phyloP scores from a whole-genome alignment of 129 eudicot species.

The Calendula officinalis region DNA sequence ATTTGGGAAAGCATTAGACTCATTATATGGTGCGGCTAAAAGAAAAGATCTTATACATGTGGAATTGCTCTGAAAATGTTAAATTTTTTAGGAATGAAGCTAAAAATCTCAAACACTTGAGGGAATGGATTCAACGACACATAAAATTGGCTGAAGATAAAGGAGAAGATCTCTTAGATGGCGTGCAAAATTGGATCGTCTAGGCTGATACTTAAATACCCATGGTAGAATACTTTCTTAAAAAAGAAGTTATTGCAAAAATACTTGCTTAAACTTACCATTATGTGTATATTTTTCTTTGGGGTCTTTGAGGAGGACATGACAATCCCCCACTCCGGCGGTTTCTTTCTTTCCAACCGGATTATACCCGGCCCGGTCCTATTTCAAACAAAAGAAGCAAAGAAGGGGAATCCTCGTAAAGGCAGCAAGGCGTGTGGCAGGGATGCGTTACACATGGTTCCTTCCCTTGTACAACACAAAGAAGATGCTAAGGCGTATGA shows the following conservation, averaged over 20 bases:
- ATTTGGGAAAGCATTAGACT: not conserved
- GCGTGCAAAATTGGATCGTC: not conserved
- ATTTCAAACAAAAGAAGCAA: too few species aligned
- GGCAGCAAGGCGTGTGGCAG: too few species aligned
- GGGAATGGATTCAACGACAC: not conserved
- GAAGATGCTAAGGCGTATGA: not conserved
- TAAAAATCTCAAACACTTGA: not conserved
- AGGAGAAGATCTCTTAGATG: not conserved
- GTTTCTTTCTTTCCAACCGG: too few species aligned
- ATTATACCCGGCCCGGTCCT: too few species aligned
- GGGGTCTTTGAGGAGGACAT: too few species aligned
- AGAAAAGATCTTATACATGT: not conserved
- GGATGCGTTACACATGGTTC: not conserved
- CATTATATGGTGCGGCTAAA: not conserved
- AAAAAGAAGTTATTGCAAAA: not conserved
- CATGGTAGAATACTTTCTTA: not conserved
- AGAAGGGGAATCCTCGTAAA: too few species aligned
- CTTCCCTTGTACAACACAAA: not conserved
- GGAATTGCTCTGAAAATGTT: not conserved
- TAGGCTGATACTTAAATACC: not conserved
- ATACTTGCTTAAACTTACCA: not conserved
- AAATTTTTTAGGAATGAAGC: not conserved
- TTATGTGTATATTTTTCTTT: too few species aligned
- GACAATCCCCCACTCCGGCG: too few species aligned
- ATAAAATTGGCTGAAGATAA: not conserved